Percentiles rank a stretch among this genome's conserved stretches.
Evolutionary conservation across 2,329 filamentous ascomycete species (phyloP).

Genomic region (Byssochlamys sp.): DNA sequence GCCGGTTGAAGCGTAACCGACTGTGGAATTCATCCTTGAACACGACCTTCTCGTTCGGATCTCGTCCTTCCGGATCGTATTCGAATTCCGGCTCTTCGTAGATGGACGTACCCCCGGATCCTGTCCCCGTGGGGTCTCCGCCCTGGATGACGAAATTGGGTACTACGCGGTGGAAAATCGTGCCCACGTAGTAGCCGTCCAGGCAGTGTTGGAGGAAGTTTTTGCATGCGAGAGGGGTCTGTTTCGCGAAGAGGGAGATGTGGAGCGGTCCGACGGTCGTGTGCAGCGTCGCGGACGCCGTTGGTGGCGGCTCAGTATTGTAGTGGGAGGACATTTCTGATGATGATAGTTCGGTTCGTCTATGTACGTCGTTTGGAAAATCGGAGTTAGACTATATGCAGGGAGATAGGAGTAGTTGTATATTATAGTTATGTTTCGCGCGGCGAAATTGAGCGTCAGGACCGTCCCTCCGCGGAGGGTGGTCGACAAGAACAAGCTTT

Average conservation of each 20-base stretch:
- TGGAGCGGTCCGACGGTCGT: conserved; percentile 83
- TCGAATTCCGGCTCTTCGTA: conserved; percentile 59
- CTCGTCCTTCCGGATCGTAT: conserved; percentile 46
- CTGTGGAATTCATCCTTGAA: conserved; percentile 89
- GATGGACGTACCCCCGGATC: conserved; percentile 82
- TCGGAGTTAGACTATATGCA: neutral
- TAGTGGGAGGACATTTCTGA: conserved; percentile 72
- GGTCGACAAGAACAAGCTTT: neutral
- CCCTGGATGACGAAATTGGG: conserved; percentile 90
- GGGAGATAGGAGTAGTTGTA: neutral
- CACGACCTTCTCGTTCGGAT: conserved; percentile 45
- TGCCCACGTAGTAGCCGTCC: conserved; percentile 89
- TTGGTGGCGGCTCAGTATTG: conserved; percentile 88
- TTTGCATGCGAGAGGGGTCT: conserved; percentile 79
- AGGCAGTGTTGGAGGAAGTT: conserved; percentile 94
- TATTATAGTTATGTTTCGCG: neutral
- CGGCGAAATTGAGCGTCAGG: neutral
- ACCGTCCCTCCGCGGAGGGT: neutral
- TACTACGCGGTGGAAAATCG: conserved; percentile 85
- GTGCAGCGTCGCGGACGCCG: conserved; percentile 80
- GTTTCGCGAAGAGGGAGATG: conserved; percentile 88
- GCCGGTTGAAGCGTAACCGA: conserved; percentile 80
- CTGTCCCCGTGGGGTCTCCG: conserved; percentile 86
- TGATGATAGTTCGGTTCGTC: neutral
- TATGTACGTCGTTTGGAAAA: neutral